Evolutionary conservation across 2,329 filamentous ascomycete genomes (phyloP).

Genomic region (Colletotrichum somersetense): DNA sequence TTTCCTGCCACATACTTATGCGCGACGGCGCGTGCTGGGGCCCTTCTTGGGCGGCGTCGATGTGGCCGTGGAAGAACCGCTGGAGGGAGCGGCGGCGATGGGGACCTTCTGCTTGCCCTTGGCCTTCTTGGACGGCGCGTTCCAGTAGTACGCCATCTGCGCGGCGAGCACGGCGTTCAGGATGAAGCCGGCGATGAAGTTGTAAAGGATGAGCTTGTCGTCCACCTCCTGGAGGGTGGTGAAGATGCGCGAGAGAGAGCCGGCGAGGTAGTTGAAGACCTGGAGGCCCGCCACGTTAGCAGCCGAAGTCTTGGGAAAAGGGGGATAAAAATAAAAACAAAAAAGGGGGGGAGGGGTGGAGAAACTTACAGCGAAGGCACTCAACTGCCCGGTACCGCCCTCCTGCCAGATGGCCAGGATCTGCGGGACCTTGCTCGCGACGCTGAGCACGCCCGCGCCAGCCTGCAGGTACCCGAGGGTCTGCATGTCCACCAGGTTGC

Average conservation of each 20-base stretch:
- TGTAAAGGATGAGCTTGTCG: constrained; percentile 95
- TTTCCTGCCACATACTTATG: constrained; percentile 45
- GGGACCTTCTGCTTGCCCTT: constrained; percentile 57
- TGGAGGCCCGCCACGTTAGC: constrained; percentile 53
- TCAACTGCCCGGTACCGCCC: constrained; percentile 93
- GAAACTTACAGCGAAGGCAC: constrained; percentile 87
- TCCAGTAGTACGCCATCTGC: constrained; percentile 99
- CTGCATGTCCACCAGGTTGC: constrained; percentile 73
- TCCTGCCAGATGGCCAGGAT: constrained; percentile 87
- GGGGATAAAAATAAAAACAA: not conserved
- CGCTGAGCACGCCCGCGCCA: constrained; percentile 83
- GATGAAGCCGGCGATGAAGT: constrained; percentile 91
- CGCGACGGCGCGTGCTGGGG: constrained; percentile 59
- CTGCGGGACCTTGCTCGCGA: constrained; percentile 94
- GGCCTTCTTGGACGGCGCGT: constrained; percentile 67
- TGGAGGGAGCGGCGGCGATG: constrained; percentile 44
- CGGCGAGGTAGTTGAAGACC: constrained; percentile 98
- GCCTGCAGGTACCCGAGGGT: constrained; percentile 83
- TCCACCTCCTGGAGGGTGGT: constrained; percentile 98
- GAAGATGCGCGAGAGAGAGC: constrained; percentile 94
- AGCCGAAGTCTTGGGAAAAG: not conserved
- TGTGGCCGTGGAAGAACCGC: constrained; percentile 43
- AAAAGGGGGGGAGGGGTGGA: not conserved
- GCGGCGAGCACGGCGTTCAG: constrained; percentile 87
- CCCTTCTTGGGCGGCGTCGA: constrained; percentile 53